phyloP scores from a whole-genome alignment of 768 basidiomycete genomes.

The Tremella fuciformis region DNA sequence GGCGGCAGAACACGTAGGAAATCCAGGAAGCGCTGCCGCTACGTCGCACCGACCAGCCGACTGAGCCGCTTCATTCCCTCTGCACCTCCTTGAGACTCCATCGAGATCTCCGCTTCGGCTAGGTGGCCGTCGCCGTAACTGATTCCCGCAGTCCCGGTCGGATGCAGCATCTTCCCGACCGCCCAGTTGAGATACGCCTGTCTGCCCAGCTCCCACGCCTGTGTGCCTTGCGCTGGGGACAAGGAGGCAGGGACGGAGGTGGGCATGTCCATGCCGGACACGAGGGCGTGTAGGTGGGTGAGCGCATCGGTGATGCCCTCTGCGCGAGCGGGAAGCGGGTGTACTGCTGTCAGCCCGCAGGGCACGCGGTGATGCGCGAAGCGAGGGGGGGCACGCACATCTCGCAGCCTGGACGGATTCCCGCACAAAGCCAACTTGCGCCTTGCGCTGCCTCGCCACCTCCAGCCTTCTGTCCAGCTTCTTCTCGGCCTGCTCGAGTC shows the following conservation, averaged over 20 bases:
- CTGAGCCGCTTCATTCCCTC: background rate
- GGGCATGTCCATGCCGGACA: constrained; percentile 58
- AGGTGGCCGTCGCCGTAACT: constrained; percentile 9
- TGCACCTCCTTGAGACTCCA: constrained; percentile 8
- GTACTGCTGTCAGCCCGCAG: constrained; percentile 1
- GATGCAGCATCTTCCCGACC: constrained; percentile 41
- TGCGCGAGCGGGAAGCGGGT: background rate
- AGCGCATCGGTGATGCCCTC: constrained; percentile 44
- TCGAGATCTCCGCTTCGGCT: constrained; percentile 23
- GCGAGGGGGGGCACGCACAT: constrained; percentile 27
- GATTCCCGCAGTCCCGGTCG: background rate
- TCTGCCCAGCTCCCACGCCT: constrained; percentile 73
- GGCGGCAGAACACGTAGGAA: too few relatives aligned
- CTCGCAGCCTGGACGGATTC: constrained; percentile 33
- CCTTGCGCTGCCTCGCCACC: constrained; percentile 51
- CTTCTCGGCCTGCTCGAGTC: constrained; percentile 60
- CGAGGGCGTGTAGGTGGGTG: constrained; percentile 55
- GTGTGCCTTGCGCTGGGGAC: constrained; percentile 56
- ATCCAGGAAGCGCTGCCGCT: too few relatives aligned
- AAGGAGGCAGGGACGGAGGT: constrained; percentile 36
- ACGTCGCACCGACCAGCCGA: background rate
- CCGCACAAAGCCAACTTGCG: constrained; percentile 45
- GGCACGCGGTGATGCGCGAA: background rate
- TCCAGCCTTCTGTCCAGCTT: constrained; percentile 56
- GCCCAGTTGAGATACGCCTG: constrained; percentile 79